phyloP scores from a whole-genome alignment of 441 rosid species.

The Syzygium malaccense region DNA sequence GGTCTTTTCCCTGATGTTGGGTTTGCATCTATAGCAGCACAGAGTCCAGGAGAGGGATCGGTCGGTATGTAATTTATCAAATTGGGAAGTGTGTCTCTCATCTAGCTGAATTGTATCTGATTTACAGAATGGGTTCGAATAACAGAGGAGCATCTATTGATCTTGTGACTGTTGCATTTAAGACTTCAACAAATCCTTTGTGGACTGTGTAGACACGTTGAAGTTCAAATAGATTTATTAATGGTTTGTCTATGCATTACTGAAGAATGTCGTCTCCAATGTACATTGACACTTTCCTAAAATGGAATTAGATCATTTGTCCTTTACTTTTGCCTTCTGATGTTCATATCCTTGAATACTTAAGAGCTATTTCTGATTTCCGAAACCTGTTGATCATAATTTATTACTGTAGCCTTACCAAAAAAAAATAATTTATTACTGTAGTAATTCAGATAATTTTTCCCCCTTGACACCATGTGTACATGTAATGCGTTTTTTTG shows the following conservation, averaged over 20 bases:
- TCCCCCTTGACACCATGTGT: not conserved
- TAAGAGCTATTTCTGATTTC: not conserved
- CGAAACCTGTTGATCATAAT: not conserved
- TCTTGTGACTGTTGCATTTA: not conserved
- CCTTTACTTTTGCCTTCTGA: not conserved
- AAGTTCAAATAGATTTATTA: not conserved
- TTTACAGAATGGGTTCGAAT: not conserved
- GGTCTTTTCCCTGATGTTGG: conserved; percentile 98
- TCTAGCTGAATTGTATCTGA: not conserved
- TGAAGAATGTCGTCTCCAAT: not conserved
- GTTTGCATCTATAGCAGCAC: conserved; percentile 81
- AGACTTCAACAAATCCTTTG: not conserved
- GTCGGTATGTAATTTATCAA: conserved; percentile 40
- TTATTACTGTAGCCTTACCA: not conserved
- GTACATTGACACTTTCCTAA: not conserved
- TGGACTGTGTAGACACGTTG: not conserved
- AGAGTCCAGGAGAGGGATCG: conserved; percentile 85
- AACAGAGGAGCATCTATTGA: not conserved
- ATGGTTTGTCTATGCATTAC: not conserved
- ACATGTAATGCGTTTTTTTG: not conserved
- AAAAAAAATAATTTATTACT: not conserved
- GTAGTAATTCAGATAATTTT: not conserved
- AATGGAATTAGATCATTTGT: not conserved
- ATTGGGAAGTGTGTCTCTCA: not conserved
- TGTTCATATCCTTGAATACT: not conserved